phyloP scores from a whole-genome alignment of 495 filamentous ascomycete genomes.

The Chaetomium tenue region DNA sequence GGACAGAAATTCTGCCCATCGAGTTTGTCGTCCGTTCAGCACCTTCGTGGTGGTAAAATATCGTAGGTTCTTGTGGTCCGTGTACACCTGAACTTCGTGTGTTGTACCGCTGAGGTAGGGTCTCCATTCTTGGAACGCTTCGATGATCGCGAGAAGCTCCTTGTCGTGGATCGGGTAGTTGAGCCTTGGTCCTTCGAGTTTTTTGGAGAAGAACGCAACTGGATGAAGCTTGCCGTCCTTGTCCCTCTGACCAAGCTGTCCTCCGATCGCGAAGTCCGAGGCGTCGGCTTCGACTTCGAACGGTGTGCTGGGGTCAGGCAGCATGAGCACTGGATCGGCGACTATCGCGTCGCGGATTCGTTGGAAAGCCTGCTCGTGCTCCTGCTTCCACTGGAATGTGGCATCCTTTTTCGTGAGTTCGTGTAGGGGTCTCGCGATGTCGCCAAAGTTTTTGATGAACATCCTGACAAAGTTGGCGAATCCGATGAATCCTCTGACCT shows the following conservation, averaged over 20 bases:
- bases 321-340: not conserved
- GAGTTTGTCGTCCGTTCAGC: slow-evolving; percentile 30
- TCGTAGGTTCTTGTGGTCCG: slow-evolving; percentile 12
- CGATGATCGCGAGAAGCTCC: slow-evolving; percentile 10
- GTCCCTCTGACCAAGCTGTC: slow-evolving; percentile 10
- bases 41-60: slow-evolving; percentile 30
- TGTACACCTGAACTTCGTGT: slow-evolving; percentile 8
- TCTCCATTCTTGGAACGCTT: slow-evolving; percentile 8
- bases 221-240: slow-evolving; percentile 9
- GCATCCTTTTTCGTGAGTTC: not conserved
- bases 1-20: slow-evolving; percentile 29
- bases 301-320: slow-evolving; percentile 3
- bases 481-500: slow-evolving; percentile 2
- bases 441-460: slow-evolving; percentile 4
- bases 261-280: slow-evolving; percentile 12
- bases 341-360: not conserved
- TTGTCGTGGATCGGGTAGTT: slow-evolving; percentile 16
- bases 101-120: slow-evolving; percentile 14
- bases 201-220: slow-evolving; percentile 17
- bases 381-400: not conserved
- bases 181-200: not conserved
- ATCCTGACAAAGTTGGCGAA: not conserved
- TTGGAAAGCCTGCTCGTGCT: slow-evolving; percentile 1
- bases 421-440: not conserved
- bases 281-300: slow-evolving; percentile 19